phyloP scores from a whole-genome alignment of 2,329 filamentous ascomycete species.

The Sclerotinia borealis region DNA sequence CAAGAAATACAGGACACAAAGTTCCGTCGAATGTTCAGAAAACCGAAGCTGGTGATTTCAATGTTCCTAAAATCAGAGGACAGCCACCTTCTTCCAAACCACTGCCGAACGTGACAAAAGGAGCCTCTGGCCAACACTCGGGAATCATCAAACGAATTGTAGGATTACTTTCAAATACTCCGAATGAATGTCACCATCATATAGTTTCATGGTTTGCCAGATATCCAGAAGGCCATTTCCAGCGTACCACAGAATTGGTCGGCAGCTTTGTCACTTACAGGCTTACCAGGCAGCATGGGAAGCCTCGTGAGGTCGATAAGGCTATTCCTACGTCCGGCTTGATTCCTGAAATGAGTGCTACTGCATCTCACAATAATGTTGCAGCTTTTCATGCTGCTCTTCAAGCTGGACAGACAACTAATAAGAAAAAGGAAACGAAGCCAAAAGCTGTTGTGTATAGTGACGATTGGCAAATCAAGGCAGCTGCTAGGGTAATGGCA shows the following conservation, averaged over 20 bases:
- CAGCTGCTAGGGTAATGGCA: constrained; percentile 72
- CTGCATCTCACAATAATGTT: constrained; percentile 43
- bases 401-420: constrained; percentile 66
- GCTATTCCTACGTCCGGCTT: constrained; percentile 60
- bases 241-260: constrained; percentile 68
- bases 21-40: not conserved
- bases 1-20: constrained; percentile 11
- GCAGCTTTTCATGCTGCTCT: constrained; percentile 58
- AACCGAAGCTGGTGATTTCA: not conserved
- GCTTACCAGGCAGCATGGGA: constrained; percentile 63
- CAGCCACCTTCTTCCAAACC: constrained; percentile 11
- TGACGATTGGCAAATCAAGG: constrained; percentile 86
- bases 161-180: constrained; percentile 70
- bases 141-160: constrained; percentile 80
- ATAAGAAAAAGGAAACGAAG: constrained; percentile 54
- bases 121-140: constrained; percentile 60
- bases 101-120: constrained; percentile 17
- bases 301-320: constrained; percentile 49
- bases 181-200: constrained; percentile 69
- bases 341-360: constrained; percentile 60
- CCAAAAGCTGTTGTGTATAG: constrained; percentile 57
- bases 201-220: constrained; percentile 73
- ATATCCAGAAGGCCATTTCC: constrained; percentile 61
- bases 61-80: not conserved
- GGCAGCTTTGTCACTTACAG: constrained; percentile 77